phyloP scores from a whole-genome alignment of 441 rosid species.

The Populus hybrid region DNA sequence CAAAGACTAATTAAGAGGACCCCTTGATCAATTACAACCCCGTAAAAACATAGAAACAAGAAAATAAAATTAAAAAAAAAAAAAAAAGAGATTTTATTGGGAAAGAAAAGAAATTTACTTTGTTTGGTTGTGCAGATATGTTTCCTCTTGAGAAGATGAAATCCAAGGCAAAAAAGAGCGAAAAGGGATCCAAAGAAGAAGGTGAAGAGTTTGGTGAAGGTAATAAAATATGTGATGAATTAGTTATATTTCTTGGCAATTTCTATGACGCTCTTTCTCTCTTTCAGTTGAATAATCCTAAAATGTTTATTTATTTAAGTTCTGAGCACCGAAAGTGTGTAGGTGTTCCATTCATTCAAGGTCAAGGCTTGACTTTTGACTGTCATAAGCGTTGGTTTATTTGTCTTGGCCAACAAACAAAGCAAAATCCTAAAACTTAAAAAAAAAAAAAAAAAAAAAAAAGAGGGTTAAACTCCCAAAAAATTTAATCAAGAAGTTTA shows the following conservation, averaged over 20 bases:
- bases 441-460: too few species aligned
- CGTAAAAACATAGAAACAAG: background rate
- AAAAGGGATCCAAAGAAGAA: background rate
- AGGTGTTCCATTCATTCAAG: background rate
- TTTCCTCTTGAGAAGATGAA: background rate
- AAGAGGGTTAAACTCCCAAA: too few species aligned
- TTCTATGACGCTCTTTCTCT: background rate
- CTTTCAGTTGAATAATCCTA: background rate
- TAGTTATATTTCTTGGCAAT: slow-evolving; percentile 2
- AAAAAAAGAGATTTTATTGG: background rate
- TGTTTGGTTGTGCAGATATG: background rate
- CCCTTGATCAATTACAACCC: background rate
- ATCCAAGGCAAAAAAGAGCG: background rate
- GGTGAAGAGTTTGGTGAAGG: background rate
- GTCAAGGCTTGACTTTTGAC: background rate
- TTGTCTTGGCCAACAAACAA: too few species aligned
- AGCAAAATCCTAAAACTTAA: too few species aligned
- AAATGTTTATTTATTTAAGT: too few species aligned
- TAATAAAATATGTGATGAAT: background rate
- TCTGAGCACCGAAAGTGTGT: background rate
- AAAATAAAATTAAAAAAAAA: background rate
- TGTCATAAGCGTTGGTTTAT: too few species aligned
- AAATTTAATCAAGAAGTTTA: too few species aligned
- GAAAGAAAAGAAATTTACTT: slow-evolving; percentile 7
- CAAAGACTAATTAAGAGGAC: background rate